Percentiles rank a stretch among this genome's conserved stretches.
phyloP scores from a whole-genome alignment of 2,329 filamentous ascomycete genomes.

The Aspergillus luchuensis region DNA sequence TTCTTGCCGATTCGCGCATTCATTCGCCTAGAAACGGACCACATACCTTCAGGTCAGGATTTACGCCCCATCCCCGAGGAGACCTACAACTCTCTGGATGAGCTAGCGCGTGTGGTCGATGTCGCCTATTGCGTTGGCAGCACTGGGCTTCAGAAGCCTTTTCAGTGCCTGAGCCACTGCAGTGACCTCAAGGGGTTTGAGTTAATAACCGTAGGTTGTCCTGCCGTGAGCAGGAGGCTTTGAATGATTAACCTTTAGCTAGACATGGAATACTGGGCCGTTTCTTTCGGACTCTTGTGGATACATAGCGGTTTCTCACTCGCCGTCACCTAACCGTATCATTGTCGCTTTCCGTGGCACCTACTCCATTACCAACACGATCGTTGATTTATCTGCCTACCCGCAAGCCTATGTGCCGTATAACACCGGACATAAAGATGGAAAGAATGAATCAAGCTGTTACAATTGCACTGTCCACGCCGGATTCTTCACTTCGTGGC shows the following conservation, averaged over 20 bases:
- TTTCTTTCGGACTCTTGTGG: conserved; percentile 89
- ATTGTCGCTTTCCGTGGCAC: conserved; percentile 91
- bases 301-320: conserved; percentile 85
- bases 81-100: conserved; percentile 81
- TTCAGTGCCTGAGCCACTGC: conserved; percentile 82
- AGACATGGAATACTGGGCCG: conserved; percentile 87
- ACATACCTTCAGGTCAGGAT: conserved; percentile 3
- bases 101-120: conserved; percentile 87
- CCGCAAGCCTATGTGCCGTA: conserved; percentile 92
- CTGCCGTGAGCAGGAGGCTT: not conserved
- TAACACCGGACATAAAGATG: conserved; percentile 53
- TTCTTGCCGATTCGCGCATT: conserved; percentile 5
- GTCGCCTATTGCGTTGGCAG: conserved; percentile 91
- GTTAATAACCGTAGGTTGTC: conserved; percentile 62
- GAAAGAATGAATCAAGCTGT: conserved; percentile 61
- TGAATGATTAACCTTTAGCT: not conserved
- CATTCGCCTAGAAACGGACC: not conserved
- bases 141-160: conserved; percentile 79
- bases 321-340: conserved; percentile 62
- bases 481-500: conserved; percentile 87
- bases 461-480: conserved; percentile 88
- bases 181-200: conserved; percentile 78
- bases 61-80: conserved; percentile 53
- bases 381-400: conserved; percentile 84
- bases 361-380: conserved; percentile 88